Evolutionary conservation across 371 early-diverging fungal species (phyloP), one percentile per base, ranked within the genome.

Genomic region (Rhizomucor pusillus): DNA sequence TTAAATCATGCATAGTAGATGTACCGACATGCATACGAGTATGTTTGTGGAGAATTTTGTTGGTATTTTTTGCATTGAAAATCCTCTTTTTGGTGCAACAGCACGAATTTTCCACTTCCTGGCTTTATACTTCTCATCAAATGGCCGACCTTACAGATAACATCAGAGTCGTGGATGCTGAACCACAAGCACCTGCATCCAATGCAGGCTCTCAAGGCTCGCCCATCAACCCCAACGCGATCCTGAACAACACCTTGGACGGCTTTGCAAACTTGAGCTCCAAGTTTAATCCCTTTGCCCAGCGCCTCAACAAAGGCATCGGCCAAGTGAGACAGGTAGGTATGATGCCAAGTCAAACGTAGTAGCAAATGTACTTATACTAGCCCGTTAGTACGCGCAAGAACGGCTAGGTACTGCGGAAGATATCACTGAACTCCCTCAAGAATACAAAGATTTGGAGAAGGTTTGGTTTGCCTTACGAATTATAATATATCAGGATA

Each of bases 401-500:
- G 97, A 97, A 66, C 87, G 82, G 59, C 78, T 94, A 52, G 92
- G 93, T 36, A 89, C 79, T 50, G 86, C 85, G 5, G 81, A 79
- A 35, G 91, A 91, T 44, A 77, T 92, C 29, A 97, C 97, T 29
- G 92, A 91, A 53, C 84, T 95, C 12, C 97, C 97, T 43, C 80
- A 77, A 52, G 95, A 95, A 59, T 97, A 97, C 69, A 79, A 87
- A 54, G 86, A 89, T 54, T 75, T 95, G 52, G 91, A 90, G 60
- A 76, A 78, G 79, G 88, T 86, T 75, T 16, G 23, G 33, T 33
- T 49, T 14, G 12, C 16, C 20, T 14, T 18, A 22, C 22, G 35
- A 18, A 39, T 0, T 6, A 35, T 43, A 29, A 46, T 34, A 33
- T 35, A 36, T 19, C 13, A 14, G 5, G 14, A n/a, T 24, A 13